Evolutionary conservation across 1,284 basidiomycete species (phyloP), one percentile per base, ranked within the genome.

Genomic region (Grifola frondosa): DNA sequence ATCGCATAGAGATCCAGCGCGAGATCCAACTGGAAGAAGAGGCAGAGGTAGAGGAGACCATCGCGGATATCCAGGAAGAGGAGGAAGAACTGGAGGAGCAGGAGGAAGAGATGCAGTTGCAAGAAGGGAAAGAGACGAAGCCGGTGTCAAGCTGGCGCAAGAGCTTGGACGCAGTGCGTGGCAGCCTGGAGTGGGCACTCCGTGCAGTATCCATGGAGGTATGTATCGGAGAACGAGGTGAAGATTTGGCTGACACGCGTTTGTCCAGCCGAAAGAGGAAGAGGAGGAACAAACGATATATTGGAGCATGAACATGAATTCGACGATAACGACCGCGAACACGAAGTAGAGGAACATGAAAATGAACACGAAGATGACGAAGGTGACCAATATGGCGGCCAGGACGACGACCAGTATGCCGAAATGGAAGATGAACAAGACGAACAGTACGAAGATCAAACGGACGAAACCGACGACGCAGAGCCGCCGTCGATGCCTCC

Each of bases 1-100:
- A 86, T 53, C 69, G 80, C 12, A 75, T 75, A 0, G 73, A 76
- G 0, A 48, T 79, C 49, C 61, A 59, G 37, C 48, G 54, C 8
- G 68, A 70, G 40, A 61, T 66, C 35, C 61, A 64, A 42, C 42
- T 74, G 48, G 62, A 68, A 37, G 64, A 68, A 36, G 70, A 74
- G 40, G 67, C 69, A 28, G 64, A 53, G 22, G 59, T 61, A 15
- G 58, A 54, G 39, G 53, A 59, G 30, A 48, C 45, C 7, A 50
- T 53, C 16, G 56, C 50, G 4, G 54, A 62, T 10, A 61, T 65
- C n/a, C 57, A 60, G 5, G 57, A 61, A 12, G 53, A 53, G n/a
- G 60, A 58, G 4, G 60, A 62, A 23, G 60, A 56, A 5, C 59
- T 62, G 13, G 60, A 61, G 1, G 57, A 57, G 4, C 52, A 57